A percentile compares a stretch with the other conserved stretches of the same genome.
phyloP scores from a whole-genome alignment of 257 asterid species.

The Fraxinus americana region DNA sequence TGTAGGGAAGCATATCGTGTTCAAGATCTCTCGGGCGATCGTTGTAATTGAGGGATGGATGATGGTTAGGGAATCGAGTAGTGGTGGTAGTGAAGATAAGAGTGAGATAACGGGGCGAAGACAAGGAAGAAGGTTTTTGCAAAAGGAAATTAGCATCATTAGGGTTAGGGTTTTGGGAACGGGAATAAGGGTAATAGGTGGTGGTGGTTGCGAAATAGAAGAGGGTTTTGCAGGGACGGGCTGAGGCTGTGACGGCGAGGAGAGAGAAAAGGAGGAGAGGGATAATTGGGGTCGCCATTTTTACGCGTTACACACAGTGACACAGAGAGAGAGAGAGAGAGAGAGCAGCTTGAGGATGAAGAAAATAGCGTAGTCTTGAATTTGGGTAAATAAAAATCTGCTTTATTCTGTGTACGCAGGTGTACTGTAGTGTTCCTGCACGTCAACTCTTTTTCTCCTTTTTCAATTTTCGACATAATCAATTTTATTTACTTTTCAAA shows the following conservation, averaged over 20 bases:
- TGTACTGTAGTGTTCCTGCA: neutral
- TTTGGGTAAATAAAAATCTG: neutral
- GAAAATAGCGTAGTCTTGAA: neutral
- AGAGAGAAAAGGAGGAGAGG: constrained; percentile 39
- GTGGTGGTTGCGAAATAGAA: constrained; percentile 58
- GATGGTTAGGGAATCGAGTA: constrained; percentile 19
- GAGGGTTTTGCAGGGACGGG: constrained; percentile 80
- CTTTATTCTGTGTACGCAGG: neutral
- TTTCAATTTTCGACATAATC: no score
- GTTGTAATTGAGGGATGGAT: constrained; percentile 33
- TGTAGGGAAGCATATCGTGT: constrained; percentile 27
- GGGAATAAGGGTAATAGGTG: constrained; percentile 32
- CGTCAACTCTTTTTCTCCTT: no score
- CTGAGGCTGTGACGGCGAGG: constrained; percentile 48
- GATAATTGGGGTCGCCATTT: constrained; percentile 49
- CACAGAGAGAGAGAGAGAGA: neutral
- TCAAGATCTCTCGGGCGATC: constrained; percentile 26
- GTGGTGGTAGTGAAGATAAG: constrained; percentile 44
- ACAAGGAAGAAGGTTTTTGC: constrained; percentile 14
- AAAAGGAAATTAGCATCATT: constrained; percentile 24
- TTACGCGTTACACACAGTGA: neutral
- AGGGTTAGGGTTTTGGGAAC: constrained; percentile 43
- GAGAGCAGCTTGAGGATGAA: neutral
- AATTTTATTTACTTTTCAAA: no score
- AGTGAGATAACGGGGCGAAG: constrained; percentile 45